A percentile compares a stretch with the other conserved stretches of the same genome.
These are phyloP conservation scores for Termitomyces eurrhizus DNA, from an alignment of 768 basidiomycete species.

Conservation along the genomic window DNA sequence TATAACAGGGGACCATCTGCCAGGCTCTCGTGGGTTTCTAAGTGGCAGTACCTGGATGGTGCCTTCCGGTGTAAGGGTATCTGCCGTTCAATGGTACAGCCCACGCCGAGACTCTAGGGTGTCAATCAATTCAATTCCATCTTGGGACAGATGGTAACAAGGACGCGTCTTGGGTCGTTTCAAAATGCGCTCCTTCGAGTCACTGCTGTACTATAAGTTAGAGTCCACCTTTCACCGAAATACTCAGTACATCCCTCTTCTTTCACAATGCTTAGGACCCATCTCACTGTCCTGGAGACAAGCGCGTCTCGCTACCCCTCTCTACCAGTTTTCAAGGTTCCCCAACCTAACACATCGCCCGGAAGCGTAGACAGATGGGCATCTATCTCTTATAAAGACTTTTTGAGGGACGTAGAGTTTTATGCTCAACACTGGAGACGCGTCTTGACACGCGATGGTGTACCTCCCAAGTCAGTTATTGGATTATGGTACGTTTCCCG, in stretches of 20 bases:
- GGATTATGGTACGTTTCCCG: slow-evolving; percentile 52
- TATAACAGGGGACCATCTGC: slow-evolving; percentile 10
- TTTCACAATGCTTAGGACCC: slow-evolving; percentile 33
- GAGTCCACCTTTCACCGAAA: not conserved
- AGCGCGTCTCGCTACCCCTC: slow-evolving; percentile 41
- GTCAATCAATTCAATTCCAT: slow-evolving; percentile 11
- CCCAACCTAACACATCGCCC: slow-evolving; percentile 31
- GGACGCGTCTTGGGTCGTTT: slow-evolving; percentile 13
- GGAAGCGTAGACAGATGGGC: slow-evolving; percentile 19
- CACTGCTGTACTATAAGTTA: slow-evolving; percentile 10
- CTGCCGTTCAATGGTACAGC: slow-evolving; percentile 10
- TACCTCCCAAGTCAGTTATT: slow-evolving; percentile 48
- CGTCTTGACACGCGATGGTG: slow-evolving; percentile 33
- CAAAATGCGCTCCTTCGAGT: slow-evolving; percentile 9
- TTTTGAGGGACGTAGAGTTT: slow-evolving; percentile 50
- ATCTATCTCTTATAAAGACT: slow-evolving; percentile 33
- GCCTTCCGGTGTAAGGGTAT: slow-evolving; percentile 12
- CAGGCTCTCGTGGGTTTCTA: slow-evolving; percentile 4
- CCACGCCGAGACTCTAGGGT: slow-evolving; percentile 5
- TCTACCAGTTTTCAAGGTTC: slow-evolving; percentile 49
- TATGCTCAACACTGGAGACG: slow-evolving; percentile 55
- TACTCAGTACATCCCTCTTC: slow-evolving; percentile 1
- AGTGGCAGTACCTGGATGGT: slow-evolving; percentile 13
- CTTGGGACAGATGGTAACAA: slow-evolving; percentile 11
- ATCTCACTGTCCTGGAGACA: slow-evolving; percentile 50